Base-by-base conservation (phyloP, 768 basidiomycete species). In the Auricularia heimuer region DNA sequence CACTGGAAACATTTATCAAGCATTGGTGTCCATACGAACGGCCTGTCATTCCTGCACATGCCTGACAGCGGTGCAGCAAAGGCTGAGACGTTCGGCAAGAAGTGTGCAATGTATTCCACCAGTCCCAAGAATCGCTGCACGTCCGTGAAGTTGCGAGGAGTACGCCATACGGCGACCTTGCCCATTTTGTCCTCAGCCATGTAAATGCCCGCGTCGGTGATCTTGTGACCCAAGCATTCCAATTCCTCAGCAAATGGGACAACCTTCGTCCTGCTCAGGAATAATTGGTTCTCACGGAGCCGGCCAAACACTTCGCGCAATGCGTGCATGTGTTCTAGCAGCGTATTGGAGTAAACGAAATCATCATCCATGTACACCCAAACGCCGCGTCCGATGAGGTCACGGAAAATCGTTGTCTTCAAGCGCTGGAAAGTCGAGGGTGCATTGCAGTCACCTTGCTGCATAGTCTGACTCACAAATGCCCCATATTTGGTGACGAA, bases 301-400 rank as follows among this genome's bases (percentile, higher is more conserved):
- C 62, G 58, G 0, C 3, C 18, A 34, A 66, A 65, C 24, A 65
- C 47, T 14, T 65, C 64, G 4, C 21, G 1, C 14, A 69, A 61
- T 29, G 64, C 44, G 2, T 65, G 56, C 3, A 65, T 42, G 39
- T 69, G 68, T 0, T 44, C 65, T 29, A 61, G 42, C 4, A 47
- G 36, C 4, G 67, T 62, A 14, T 65, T 29, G 18, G 67, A 64
- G 63, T 61, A 68, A 16, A 69, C 58, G 12, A 65, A 66, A 8
- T 68, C 54, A 44, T 69, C 66, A 42, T 70, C 67, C 42, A 69
- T 64, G 66, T 68, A 70, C 1, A 51, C 65, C 12, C 67, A 58
- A 0, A 69, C 34, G 63, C 68, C 65, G 2, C 61, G 37, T 3
- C 66, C 67, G 8, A 70, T 60, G 11, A 54, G 47, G 24, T 63